These are phyloP conservation scores for Cystofilobasidium capitatum DNA, from an alignment of 768 basidiomycete genomes.

Conservation along the genomic window DNA sequence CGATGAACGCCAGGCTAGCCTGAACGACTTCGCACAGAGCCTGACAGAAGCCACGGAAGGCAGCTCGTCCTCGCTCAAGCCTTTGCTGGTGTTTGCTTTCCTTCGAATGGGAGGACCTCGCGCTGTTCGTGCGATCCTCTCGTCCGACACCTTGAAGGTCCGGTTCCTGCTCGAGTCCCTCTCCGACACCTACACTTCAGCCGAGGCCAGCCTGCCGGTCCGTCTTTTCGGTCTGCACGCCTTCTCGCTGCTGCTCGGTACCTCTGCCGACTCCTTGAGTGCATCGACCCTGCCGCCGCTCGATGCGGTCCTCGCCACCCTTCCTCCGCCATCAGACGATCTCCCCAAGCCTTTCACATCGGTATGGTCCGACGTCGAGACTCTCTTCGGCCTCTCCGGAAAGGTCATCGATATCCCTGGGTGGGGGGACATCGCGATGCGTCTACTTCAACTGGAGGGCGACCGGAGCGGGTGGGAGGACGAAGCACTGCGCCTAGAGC, in stretches of 20 bases:
- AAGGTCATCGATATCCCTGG: background rate
- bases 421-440: conserved; percentile 13
- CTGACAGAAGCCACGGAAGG: background rate
- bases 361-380: conserved; percentile 20
- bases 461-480: conserved; percentile 5
- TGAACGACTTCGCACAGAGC: background rate
- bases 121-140: background rate
- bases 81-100: background rate
- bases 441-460: conserved; percentile 18
- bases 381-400: conserved; percentile 12
- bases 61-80: background rate
- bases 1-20: background rate
- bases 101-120: background rate
- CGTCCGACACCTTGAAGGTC: background rate
- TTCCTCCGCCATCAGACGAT: background rate
- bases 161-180: background rate
- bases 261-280: background rate
- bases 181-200: background rate
- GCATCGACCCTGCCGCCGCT: background rate
- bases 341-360: background rate
- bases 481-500: background rate
- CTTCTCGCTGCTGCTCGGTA: background rate
- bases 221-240: background rate
- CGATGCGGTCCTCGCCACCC: background rate
- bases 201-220: background rate